Percentiles rank a stretch among this genome's conserved stretches.
Conservation (phyloP, 176 grass and related monocot species). For the Lolium perenne region DNA sequence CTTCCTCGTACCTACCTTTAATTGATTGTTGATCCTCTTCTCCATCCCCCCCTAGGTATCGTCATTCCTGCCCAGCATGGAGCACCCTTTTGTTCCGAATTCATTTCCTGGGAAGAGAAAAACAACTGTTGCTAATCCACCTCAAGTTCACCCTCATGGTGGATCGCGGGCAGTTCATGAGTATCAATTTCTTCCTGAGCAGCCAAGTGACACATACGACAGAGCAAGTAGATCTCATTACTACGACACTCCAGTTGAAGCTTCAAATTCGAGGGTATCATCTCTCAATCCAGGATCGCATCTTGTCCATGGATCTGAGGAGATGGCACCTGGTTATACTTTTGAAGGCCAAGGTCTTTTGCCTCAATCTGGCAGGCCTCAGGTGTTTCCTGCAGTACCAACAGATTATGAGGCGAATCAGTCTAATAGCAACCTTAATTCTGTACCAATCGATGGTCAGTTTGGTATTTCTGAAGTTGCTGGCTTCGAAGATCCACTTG, state of each 20-base stretch:
- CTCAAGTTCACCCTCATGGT: slow-evolving; percentile 55
- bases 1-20: background rate
- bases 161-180: slow-evolving; percentile 72
- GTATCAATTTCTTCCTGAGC: slow-evolving; percentile 97
- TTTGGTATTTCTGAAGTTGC: slow-evolving; percentile 63
- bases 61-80: slow-evolving; percentile 79
- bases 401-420: slow-evolving; percentile 68
- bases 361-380: slow-evolving; percentile 60
- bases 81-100: slow-evolving; percentile 59
- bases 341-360: slow-evolving; percentile 85
- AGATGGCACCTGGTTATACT: slow-evolving; percentile 59
- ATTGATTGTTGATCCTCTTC: slow-evolving; percentile 25
- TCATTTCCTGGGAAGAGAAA: slow-evolving; percentile 72
- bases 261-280: slow-evolving; percentile 48
- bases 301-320: slow-evolving; percentile 65
- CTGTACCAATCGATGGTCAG: slow-evolving; percentile 63
- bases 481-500: slow-evolving; percentile 70
- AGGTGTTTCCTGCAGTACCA: slow-evolving; percentile 58
- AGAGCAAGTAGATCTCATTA: slow-evolving; percentile 63
- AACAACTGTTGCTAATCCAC: slow-evolving; percentile 51
- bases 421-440: slow-evolving; percentile 56
- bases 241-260: slow-evolving; percentile 76
- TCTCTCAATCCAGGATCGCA: slow-evolving; percentile 51
- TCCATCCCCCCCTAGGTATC: slow-evolving; percentile 57
- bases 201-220: slow-evolving; percentile 74